Evolutionary conservation across 495 filamentous ascomycete species (phyloP).

Genomic region (Aspergillus avenaceus): DNA sequence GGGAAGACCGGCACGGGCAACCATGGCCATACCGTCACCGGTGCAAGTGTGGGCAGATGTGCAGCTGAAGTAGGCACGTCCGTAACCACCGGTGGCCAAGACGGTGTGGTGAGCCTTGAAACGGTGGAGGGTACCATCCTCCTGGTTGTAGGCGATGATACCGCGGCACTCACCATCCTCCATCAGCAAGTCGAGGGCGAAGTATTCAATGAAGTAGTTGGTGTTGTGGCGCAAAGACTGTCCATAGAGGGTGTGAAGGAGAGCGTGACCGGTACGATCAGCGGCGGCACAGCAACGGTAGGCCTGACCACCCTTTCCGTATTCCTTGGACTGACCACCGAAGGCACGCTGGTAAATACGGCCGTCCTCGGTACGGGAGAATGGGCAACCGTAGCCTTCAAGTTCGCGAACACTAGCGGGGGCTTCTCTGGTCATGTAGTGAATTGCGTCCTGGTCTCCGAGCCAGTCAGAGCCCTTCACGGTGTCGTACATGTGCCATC

Average conservation of each 20-base stretch:
- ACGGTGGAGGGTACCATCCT: conserved; percentile 94
- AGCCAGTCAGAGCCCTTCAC: conserved; percentile 99
- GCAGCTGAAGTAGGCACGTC: conserved; percentile 95
- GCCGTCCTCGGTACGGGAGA: conserved; percentile 95
- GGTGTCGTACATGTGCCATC: conserved; percentile 99
- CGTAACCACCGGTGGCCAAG: conserved; percentile 92
- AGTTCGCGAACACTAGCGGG: conserved; percentile 88
- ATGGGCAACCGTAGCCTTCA: conserved; percentile 96
- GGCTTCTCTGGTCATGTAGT: conserved; percentile 98
- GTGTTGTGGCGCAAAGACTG: conserved; percentile 96
- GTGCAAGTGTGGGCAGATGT: conserved; percentile 98
- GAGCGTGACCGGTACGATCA: conserved; percentile 92
- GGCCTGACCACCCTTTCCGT: conserved; percentile 92
- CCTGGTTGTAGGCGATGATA: conserved; percentile 95
- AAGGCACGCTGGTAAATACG: conserved; percentile 98
- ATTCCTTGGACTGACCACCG: conserved; percentile 94
- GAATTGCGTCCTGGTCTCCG: conserved; percentile 97
- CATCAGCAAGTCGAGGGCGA: conserved; percentile 94
- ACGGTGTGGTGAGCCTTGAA: conserved; percentile 96
- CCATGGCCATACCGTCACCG: conserved; percentile 98
- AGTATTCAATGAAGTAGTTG: conserved; percentile 99
- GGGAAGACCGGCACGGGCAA: conserved; percentile 91
- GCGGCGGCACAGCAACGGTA: conserved; percentile 95
- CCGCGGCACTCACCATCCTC: conserved; percentile 93
- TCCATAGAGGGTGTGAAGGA: conserved; percentile 96